These are phyloP conservation scores for Hortaea sp. DNA, from an alignment of 2,329 filamentous ascomycete genomes.

Conservation along the genomic window DNA sequence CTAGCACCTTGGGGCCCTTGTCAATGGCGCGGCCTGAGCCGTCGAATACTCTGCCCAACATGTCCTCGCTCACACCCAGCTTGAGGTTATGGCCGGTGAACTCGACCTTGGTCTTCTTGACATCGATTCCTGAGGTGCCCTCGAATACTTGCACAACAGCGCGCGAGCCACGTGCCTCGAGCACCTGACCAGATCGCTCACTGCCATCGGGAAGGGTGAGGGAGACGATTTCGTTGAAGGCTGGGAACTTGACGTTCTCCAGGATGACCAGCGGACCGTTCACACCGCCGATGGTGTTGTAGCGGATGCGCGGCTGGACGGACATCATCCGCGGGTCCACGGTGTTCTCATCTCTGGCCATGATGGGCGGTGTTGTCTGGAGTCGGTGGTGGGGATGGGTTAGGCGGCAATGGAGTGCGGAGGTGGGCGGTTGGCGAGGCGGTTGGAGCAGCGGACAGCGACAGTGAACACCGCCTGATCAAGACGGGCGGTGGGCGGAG, in stretches of 20 bases:
- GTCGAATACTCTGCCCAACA: constrained; percentile 98
- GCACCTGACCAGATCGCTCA: constrained; percentile 84
- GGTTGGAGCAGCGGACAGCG: not conserved
- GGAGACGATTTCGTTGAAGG: constrained; percentile 94
- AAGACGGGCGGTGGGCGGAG: too few relatives aligned
- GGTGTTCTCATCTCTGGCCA: constrained; percentile 22
- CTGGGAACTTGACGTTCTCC: constrained; percentile 96
- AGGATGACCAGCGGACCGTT: constrained; percentile 97
- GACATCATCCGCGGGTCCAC: constrained; percentile 42
- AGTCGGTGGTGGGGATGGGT: not conserved
- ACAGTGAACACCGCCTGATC: too few relatives aligned
- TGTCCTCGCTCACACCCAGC: constrained; percentile 97
- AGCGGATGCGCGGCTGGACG: constrained; percentile 66
- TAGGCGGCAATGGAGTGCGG: too few relatives aligned
- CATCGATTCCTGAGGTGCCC: constrained; percentile 92
- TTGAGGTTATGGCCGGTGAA: constrained; percentile 96
- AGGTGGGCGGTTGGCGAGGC: not conserved
- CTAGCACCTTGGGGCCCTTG: constrained; percentile 95
- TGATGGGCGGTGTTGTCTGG: constrained; percentile 5
- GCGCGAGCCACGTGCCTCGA: constrained; percentile 92
- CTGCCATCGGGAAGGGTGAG: constrained; percentile 93
- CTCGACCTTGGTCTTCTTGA: constrained; percentile 98
- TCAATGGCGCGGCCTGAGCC: constrained; percentile 96
- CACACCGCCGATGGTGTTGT: constrained; percentile 97
- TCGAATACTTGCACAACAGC: constrained; percentile 98